Conservation (phyloP, 83 land plant species). For the Thuja plicata region DNA sequence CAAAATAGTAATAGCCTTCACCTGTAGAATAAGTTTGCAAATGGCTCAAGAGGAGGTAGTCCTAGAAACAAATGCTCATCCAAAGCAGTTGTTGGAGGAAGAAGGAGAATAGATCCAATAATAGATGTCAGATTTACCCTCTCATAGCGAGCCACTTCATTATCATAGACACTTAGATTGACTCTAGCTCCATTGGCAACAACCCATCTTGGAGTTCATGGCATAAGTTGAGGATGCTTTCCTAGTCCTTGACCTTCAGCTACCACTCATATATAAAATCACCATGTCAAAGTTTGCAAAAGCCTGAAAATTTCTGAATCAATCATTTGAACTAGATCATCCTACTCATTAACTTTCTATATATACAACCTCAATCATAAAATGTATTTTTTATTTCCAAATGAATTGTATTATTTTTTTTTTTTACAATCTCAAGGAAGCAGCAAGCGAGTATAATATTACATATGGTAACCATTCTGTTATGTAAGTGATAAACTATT, state of each 20-base stretch:
- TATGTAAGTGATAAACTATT: not conserved
- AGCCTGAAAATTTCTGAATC: not conserved
- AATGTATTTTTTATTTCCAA: not conserved
- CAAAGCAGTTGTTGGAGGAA: conserved; percentile 88
- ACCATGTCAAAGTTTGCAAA: not conserved
- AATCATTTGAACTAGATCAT: not conserved
- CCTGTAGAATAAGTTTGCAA: conserved; percentile 89
- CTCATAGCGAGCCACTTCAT: conserved; percentile 86
- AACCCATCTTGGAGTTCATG: conserved; percentile 95
- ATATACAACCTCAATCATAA: not conserved
- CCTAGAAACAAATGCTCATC: conserved; percentile 97
- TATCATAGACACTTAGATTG: conserved; percentile 87
- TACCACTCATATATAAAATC: conserved; percentile 18
- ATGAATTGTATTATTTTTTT: not conserved
- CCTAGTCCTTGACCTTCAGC: conserved; percentile 76
- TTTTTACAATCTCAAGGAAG: not conserved
- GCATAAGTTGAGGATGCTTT: conserved; percentile 90
- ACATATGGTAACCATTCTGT: not conserved
- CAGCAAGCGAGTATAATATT: not conserved
- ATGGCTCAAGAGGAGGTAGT: conserved; percentile 89
- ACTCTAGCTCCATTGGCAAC: conserved; percentile 97
- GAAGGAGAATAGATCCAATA: conserved; percentile 79
- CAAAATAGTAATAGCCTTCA: conserved; percentile 19
- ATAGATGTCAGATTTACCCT: conserved; percentile 87
- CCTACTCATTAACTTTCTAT: not conserved